Conservation (phyloP, 208 protist genomes). For the Trypanosoma vivax region DNA sequence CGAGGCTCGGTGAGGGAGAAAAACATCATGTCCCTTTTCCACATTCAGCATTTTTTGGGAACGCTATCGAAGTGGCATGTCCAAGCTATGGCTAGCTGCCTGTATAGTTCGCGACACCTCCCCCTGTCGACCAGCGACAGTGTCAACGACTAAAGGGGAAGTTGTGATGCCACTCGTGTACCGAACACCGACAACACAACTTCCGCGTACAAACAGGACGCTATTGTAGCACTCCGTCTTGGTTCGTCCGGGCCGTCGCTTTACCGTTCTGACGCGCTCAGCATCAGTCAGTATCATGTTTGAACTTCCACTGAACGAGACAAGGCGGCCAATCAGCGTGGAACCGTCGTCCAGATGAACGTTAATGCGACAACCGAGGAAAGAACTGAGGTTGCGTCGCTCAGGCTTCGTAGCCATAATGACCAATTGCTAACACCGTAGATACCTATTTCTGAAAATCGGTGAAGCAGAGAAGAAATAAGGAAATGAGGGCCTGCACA, state of each 20-base stretch:
- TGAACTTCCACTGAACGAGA: conserved; percentile 52
- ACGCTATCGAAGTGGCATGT: conserved; percentile 14
- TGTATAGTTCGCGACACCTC: conserved; percentile 45
- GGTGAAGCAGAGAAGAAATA: conserved; percentile 9
- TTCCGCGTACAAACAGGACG: conserved; percentile 72
- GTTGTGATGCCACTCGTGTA: conserved; percentile 63
- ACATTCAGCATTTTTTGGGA: background rate
- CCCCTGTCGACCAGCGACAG: conserved; percentile 30
- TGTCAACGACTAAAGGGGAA: conserved; percentile 59
- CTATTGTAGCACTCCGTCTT: conserved; percentile 53
- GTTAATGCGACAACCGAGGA: conserved; percentile 56
- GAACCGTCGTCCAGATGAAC: conserved; percentile 68
- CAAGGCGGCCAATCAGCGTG: conserved; percentile 58
- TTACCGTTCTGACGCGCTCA: conserved; percentile 51
- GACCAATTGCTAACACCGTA: background rate
- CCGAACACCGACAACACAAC: conserved; percentile 43
- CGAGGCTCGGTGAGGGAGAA: too few relatives aligned
- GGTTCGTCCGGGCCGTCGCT: conserved; percentile 24
- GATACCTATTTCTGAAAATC: background rate
- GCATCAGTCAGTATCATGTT: conserved; percentile 77
- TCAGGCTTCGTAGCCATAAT: conserved; percentile 19
- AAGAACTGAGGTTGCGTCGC: conserved; percentile 33
- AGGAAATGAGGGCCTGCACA: background rate
- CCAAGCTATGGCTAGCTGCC: conserved; percentile 47
- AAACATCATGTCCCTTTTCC: background rate